phyloP scores from a whole-genome alignment of 768 basidiomycete species.

The Lentinula lateritia region DNA sequence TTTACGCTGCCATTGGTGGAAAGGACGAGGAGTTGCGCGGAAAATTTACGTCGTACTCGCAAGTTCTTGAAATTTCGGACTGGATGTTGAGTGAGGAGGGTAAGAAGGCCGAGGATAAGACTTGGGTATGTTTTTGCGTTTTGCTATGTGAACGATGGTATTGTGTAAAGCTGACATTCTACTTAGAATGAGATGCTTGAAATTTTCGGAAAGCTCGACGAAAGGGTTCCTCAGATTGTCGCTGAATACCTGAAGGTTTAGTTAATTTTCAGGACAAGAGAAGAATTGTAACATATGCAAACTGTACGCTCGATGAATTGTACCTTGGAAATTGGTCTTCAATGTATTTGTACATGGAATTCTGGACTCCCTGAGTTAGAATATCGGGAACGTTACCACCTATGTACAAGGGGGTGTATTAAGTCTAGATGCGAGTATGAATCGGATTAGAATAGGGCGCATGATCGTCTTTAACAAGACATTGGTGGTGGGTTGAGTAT shows the following conservation, averaged over 20 bases:
- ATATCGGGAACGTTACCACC: too few relatives aligned
- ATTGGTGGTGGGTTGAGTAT: too few relatives aligned
- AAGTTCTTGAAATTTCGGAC: conserved; percentile 22
- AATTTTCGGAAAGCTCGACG: conserved; percentile 9
- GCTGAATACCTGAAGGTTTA: not conserved
- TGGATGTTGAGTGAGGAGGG: conserved; percentile 26
- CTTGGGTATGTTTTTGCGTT: conserved; percentile 24
- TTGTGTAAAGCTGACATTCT: not conserved
- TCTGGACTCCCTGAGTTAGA: too few relatives aligned
- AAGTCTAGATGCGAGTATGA: too few relatives aligned
- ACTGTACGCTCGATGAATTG: too few relatives aligned
- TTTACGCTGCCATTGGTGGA: conserved; percentile 23
- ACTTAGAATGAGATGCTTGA: conserved; percentile 20
- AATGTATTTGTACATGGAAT: not conserved
- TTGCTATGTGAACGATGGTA: not conserved
- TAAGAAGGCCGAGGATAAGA: conserved; percentile 17
- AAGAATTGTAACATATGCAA: not conserved
- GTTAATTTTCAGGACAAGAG: too few relatives aligned
- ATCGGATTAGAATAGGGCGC: too few relatives aligned
- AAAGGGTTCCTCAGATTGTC: not conserved
- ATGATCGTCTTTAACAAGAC: too few relatives aligned
- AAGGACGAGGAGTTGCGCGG: conserved; percentile 5
- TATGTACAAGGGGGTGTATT: too few relatives aligned
- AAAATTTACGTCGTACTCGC: not conserved
- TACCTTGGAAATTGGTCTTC: too few relatives aligned